Base-by-base conservation (phyloP, 2,329 filamentous ascomycete species). In the Sporothrix variecibatus region DNA sequence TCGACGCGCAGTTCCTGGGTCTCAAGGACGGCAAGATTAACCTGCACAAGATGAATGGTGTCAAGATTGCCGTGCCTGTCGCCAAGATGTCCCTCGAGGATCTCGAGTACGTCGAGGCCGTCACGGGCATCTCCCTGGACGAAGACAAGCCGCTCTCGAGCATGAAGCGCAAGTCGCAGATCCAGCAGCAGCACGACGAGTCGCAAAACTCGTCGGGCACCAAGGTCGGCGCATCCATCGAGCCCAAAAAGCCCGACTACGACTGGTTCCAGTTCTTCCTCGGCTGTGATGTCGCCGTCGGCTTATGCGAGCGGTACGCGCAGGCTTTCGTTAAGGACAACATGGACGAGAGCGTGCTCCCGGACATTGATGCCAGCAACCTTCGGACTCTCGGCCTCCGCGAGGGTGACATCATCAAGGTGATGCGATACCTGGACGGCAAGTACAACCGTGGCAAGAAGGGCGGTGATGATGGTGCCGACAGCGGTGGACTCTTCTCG, bases 251-350 rank as follows among this genome's bases (percentile, higher is more conserved):
- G 82, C 87, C 92, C 0, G 92, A 96, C 67, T 97, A 98, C 81
- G 96, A 99, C 81, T 99, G 96, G 96, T 99, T 99, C 80, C 94
- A 98, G 81, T 98, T 99, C 85, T 99, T 99, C 86, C 85, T 99
- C 56, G 91, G 91, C 76, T 97, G 94, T 81, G 95, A 97, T 65
- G 94, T 98, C 78, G 92, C 94, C 62, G 93, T 95, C 68, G 94
- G 97, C 74, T 91, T 97, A 64, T 99, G 96, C 82, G 95, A 98
- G 83, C 90, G 96, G 72, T 99, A 99, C 80, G 92, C 95, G 1
- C 93, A 94, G 80, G 94, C 94, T 1, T 99, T 99, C 80, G 83
- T 89, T 67, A 92, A 92, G 80, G 96, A 99, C 80, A 96, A 95
- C 31, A 98, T 99, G 94, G 95, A 97, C 77, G 95, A 98, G 82